phyloP scores from a whole-genome alignment of 768 basidiomycete species.

The Pleurotus eryngii region DNA sequence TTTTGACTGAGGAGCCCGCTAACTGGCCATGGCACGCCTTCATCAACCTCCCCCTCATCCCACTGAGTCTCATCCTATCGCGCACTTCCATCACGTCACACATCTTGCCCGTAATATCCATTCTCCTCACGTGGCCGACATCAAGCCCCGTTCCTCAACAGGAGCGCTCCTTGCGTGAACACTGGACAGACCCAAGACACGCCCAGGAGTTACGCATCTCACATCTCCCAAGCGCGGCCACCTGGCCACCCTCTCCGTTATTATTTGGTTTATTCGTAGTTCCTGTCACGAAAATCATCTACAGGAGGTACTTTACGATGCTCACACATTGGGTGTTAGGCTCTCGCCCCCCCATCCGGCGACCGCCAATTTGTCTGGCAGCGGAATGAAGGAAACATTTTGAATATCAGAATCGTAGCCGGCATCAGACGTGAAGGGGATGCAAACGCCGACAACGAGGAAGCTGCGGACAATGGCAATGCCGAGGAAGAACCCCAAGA shows the following conservation, averaged over 20 bases:
- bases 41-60: slow-evolving; percentile 71
- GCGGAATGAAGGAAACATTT: slow-evolving; percentile 12
- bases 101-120: slow-evolving; percentile 37
- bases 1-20: slow-evolving; percentile 64
- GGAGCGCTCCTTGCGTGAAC: slow-evolving; percentile 25
- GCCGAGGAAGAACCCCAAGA: slow-evolving; percentile 30
- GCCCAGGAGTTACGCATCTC: slow-evolving; percentile 29
- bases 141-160: slow-evolving; percentile 31
- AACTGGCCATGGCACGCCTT: slow-evolving; percentile 79
- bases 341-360: slow-evolving; percentile 23
- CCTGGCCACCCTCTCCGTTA: slow-evolving; percentile 63
- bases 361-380: slow-evolving; percentile 14
- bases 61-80: slow-evolving; percentile 62
- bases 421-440: slow-evolving; percentile 10
- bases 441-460: slow-evolving; percentile 12
- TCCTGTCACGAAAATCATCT: slow-evolving; percentile 43
- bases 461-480: slow-evolving; percentile 18
- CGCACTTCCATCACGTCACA: slow-evolving; percentile 41
- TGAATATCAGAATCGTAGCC: slow-evolving; percentile 11
- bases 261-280: slow-evolving; percentile 51
- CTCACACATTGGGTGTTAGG: slow-evolving; percentile 45
- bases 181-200: slow-evolving; percentile 31
- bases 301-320: slow-evolving; percentile 36
- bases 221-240: slow-evolving; percentile 9
- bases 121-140: slow-evolving; percentile 46